These are phyloP conservation scores for Pouteria campechiana DNA, from an alignment of 179 eudicot genomes.

Conservation along the genomic window DNA sequence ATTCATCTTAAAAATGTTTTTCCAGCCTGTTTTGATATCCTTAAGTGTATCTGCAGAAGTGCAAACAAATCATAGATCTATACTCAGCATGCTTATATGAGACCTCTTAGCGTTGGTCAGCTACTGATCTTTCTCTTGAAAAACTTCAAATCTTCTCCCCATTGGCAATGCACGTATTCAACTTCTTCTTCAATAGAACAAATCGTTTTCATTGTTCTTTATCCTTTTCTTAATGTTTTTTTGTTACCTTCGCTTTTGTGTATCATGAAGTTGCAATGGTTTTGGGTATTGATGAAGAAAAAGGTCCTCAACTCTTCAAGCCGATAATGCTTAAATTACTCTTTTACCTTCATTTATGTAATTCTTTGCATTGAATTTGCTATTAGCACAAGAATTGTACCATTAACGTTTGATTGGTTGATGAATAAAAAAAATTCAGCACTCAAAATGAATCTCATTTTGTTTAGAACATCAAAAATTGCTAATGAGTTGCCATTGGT, in stretches of 20 bases:
- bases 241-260: background rate
- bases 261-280: slow-evolving; percentile 67
- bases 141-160: background rate
- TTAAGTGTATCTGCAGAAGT: slow-evolving; percentile 55
- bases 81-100: slow-evolving; percentile 97
- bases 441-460: too few species aligned
- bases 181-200: background rate
- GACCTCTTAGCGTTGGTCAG: slow-evolving; percentile 96
- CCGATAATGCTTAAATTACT: too few species aligned
- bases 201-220: background rate
- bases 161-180: too few species aligned
- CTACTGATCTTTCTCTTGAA: slow-evolving; percentile 1
- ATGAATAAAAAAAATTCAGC: too few species aligned
- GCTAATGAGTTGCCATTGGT: too few species aligned
- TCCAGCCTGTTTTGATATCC: too few species aligned
- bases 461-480: too few species aligned
- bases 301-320: slow-evolving; percentile 87
- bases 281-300: slow-evolving; percentile 86
- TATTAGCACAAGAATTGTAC: too few species aligned
- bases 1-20: too few species aligned
- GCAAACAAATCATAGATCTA: slow-evolving; percentile 95
- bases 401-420: too few species aligned
- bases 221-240: background rate
- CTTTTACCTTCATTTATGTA: too few species aligned
- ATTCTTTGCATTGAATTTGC: too few species aligned